Evolutionary conservation across 169 alveolate genomes (phyloP), one percentile per base, ranked within the genome.

Genomic region (Cryptosporidium muris): DNA sequence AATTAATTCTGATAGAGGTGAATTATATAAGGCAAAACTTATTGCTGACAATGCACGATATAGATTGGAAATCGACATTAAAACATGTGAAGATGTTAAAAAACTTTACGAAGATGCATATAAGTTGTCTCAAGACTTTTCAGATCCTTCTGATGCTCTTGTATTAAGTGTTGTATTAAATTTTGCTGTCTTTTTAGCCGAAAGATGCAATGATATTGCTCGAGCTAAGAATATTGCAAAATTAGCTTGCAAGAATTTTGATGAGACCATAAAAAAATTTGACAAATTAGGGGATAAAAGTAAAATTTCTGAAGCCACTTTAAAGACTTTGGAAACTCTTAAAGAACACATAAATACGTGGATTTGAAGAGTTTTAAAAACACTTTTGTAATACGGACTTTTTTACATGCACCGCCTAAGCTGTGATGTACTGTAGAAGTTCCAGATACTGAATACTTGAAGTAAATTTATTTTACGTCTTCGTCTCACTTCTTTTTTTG

Each of bases 21-120:
- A 74, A 58, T 58, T 74, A 9, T 74, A 45, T 47, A 74, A 74
- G 25, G 63, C 42, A 40, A 74, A 74, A 42, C n/a, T 74, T 4
- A 58, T 40, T 9, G 54, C 85, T 25, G 85, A 74, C 54, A 56
- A 58, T 8, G 54, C 85, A 12, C 38, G 85, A 43, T 74, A 58
- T 43, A 56, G 42, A 36, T 63, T 74, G 45, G 85, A 74, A 74
- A 43, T 74, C 48, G 68, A 63, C 9, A 43, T 74, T 7, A 45
- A 47, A 2, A 45, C 14, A n/a, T 5, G 43, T 8, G 43, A 14
- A 9, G 74, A 56, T 16, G 40, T 68, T 2, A 74, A 49, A 40
- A 74, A 56, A 42, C 42, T 43, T 16, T 68, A 74, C 8, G 74
- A 60, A 43, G 68, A 74, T 5, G 6, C 45, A 2, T 74, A 40